Conservation (phyloP, 257 asterid species). For the Solanum virginianum region DNA sequence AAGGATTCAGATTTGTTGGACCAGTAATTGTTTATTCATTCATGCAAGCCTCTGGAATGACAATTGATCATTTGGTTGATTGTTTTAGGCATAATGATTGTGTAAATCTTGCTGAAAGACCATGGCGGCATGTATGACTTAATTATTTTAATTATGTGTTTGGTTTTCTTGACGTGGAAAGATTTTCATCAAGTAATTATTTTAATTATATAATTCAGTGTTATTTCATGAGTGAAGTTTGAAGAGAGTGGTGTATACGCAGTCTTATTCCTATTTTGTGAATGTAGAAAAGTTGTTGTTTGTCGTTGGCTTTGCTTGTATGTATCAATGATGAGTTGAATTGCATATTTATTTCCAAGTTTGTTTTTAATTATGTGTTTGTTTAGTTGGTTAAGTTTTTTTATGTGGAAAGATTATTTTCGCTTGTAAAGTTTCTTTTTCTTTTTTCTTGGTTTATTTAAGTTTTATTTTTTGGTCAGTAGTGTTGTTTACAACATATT, state of each 20-base stretch:
- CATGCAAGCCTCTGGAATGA: conserved; percentile 89
- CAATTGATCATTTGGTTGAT: conserved; percentile 71
- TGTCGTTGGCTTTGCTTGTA: not conserved
- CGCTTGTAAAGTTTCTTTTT: not conserved
- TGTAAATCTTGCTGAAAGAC: conserved; percentile 74
- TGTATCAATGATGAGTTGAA: not conserved
- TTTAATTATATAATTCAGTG: not conserved
- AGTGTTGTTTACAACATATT: not conserved
- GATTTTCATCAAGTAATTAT: not conserved
- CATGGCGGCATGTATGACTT: conserved; percentile 81
- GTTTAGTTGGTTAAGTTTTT: not conserved
- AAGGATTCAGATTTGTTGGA: conserved; percentile 83
- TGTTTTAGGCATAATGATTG: conserved; percentile 67
- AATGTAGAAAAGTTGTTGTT: not conserved
- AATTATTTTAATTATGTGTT: not conserved
- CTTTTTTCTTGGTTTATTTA: not conserved
- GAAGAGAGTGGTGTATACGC: not conserved
- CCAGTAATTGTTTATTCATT: conserved; percentile 81
- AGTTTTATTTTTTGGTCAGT: not conserved
- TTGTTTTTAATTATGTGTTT: not conserved
- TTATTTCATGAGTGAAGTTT: not conserved
- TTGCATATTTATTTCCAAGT: not conserved
- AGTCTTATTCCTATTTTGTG: not conserved
- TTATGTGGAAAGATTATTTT: not conserved
- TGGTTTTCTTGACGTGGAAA: not conserved